Conservation (phyloP, 164 flowering plant species). For the Berberis thunbergii region DNA sequence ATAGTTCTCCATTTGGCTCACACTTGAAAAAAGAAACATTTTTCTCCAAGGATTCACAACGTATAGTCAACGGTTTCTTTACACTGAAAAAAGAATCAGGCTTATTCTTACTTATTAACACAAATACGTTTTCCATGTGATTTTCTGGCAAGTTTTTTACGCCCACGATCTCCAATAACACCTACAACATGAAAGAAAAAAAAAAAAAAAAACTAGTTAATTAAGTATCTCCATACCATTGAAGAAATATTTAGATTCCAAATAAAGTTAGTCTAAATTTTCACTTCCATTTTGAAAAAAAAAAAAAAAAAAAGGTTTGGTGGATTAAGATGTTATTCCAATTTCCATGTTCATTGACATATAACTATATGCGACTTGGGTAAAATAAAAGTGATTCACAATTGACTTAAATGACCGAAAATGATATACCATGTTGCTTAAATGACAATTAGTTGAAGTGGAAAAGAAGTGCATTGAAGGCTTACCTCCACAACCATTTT, state of each 20-base stretch:
- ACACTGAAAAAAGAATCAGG: slow-evolving; percentile 54
- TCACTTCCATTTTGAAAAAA: too few relatives aligned
- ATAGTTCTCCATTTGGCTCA: slow-evolving; percentile 64
- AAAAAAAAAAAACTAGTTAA: neutral
- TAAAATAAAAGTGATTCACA: too few relatives aligned
- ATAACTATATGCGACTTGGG: too few relatives aligned
- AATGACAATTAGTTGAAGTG: neutral
- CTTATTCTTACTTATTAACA: slow-evolving; percentile 51
- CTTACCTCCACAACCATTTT: slow-evolving; percentile 58
- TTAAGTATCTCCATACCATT: too few relatives aligned
- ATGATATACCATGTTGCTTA: too few relatives aligned
- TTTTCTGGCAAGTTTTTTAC: slow-evolving; percentile 55
- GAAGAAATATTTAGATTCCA: too few relatives aligned
- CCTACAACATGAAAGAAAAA: slow-evolving; percentile 28
- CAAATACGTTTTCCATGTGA: slow-evolving; percentile 49
- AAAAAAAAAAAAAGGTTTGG: too few relatives aligned
- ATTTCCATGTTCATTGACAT: too few relatives aligned
- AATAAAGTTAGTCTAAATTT: too few relatives aligned
- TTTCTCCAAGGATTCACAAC: slow-evolving; percentile 54
- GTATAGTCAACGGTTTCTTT: slow-evolving; percentile 45
- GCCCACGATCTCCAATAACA: slow-evolving; percentile 63
- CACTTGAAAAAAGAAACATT: slow-evolving; percentile 68
- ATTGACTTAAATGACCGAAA: too few relatives aligned
- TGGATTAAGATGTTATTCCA: too few relatives aligned
- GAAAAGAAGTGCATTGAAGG: neutral